Base-by-base conservation (phyloP, 352 stramenopile genomes). In the Pythium dissimile region DNA sequence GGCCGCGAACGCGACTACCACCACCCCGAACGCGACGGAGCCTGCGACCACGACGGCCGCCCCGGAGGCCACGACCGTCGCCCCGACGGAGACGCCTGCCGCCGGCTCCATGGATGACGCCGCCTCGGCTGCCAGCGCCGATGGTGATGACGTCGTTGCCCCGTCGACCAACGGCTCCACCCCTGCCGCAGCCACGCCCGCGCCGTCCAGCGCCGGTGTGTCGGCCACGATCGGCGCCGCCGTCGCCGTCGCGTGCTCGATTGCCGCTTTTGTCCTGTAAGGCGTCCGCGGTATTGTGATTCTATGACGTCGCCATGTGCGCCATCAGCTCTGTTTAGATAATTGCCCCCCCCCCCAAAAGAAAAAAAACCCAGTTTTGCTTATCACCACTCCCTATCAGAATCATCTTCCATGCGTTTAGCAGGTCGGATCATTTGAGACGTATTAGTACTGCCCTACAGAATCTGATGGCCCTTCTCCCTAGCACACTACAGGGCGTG, bases 241-340 rank as follows among this genome's bases (percentile, higher is more conserved):
- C 24, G 57, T 65, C 9, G 57, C 57, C 30, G 49, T 65, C 26
- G 57, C 57, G 15, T 59, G 42, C 57, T 65, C 48, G 41, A 48
- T 65, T 42, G 57, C 57, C 21, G 49, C 57, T 3, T 48, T 65
- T 32, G 57, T 49, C 30, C 49, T 65, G n/a, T 65, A 65, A 65
- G 41, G 7, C 5, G 44, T n/a, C 2, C 24, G 18, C 31, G 42
- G 15, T 56, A 42, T 28, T 46, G 38, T 55, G 34, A 55, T 31
- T 30, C 32, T n/a, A n/a, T 12, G 21, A 32, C 6, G 26, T 21
- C 15, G 34, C 15, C 47, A 27, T 32, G 12, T 54, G 20, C 21
- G 30, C 7, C 48, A 10, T 45, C 23, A 24, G 21, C 13, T 32
- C 32, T 56, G 21, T 47, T 56, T 56, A 47, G 49, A 47, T 56